Base-by-base conservation (phyloP, 2,329 filamentous ascomycete species). In the Ascochyta koolunga region DNA sequence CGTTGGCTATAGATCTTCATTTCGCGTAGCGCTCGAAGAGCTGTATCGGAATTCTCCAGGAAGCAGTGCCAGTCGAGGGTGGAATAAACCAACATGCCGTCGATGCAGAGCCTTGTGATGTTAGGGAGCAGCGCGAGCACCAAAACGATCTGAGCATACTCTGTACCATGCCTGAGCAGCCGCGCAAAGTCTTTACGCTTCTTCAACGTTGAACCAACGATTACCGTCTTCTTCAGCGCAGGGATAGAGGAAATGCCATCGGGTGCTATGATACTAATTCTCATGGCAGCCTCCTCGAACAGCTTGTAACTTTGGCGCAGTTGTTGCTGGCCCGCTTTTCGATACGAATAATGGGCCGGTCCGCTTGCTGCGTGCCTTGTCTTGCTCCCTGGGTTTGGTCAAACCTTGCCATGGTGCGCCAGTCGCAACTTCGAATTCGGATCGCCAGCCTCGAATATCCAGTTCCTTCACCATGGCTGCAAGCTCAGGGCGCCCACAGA, bases 391-490 rank as follows among this genome's bases (percentile, higher is more conserved):
- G 16, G 18, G 16, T 9, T 21, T 22, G 16, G 32, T 44, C 5
- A 38, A 7, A 1, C 31, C 38, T 25, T 21, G 29, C 54, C 50
- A 60, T 4, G 31, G 6, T 4, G 27, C 21, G 11, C 50, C 46
- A 2, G 45, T 54, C 0, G 42, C 57, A 1, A 54, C 38, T 18
- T 57, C 49, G 24, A 42, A 50, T 8, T 58, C 44, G 10, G 57
- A 57, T 15, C 57, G 54, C 50, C 54, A 60, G 6, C 54, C 57
- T 6, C 50, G 54, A 4, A 58, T 52, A 11, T 58, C 40, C 10
- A 60, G 22, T 2, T 5, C 16, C 5, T 46, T 57, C 5, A 60
- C 50, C 24, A 49, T 46, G 0, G 35, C 46, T 27, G 46, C 47
- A 21, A 51, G 47, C 13, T 57, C 21, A 5, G 35, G n/a, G 1